Percentiles rank a stretch among this genome's conserved stretches.
These are phyloP conservation scores for Talaromyces sp. DNA, from an alignment of 2,329 filamentous ascomycete genomes.

Conservation along the genomic window DNA sequence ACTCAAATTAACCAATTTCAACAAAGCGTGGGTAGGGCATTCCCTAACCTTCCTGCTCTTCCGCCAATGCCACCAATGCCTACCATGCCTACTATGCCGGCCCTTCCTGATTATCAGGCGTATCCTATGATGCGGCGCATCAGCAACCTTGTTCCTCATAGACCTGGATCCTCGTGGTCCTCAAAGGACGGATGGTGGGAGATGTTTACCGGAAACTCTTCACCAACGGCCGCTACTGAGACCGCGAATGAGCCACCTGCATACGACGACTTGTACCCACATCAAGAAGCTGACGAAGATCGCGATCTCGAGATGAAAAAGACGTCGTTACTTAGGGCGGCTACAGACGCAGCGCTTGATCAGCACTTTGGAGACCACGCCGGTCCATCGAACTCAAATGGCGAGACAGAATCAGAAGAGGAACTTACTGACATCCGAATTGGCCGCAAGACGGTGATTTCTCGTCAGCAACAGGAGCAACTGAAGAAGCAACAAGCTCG, in stretches of 20 bases:
- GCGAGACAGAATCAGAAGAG: slow-evolving; percentile 20
- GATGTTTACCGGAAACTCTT: slow-evolving; percentile 53
- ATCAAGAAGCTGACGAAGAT: slow-evolving; percentile 35
- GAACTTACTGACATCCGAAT: slow-evolving; percentile 43
- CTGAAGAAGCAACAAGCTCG: slow-evolving; percentile 46
- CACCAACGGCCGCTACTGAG: slow-evolving; percentile 46
- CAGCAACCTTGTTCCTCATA: slow-evolving; percentile 68
- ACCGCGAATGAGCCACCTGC: slow-evolving; percentile 61
- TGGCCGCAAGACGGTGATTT: slow-evolving; percentile 39
- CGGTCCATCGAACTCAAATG: slow-evolving; percentile 23
- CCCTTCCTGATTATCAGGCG: slow-evolving; percentile 69
- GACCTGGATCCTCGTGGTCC: slow-evolving; percentile 50
- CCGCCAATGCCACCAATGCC: slow-evolving; percentile 64
- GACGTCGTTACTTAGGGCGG: slow-evolving; percentile 41
- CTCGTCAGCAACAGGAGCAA: slow-evolving; percentile 47
- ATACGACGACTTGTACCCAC: slow-evolving; percentile 75
- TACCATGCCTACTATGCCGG: slow-evolving; percentile 35
- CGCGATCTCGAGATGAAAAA: slow-evolving; percentile 40
- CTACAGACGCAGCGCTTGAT: slow-evolving; percentile 44
- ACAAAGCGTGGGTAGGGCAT: slow-evolving; percentile 63
- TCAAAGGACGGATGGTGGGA: slow-evolving; percentile 62
- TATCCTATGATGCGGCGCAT: slow-evolving; percentile 70
- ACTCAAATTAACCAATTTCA: slow-evolving; percentile 75
- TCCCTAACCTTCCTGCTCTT: slow-evolving; percentile 60
- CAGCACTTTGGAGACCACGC: slow-evolving; percentile 42